Conservation (phyloP, 106 monocot genomes). For the Allium sativum region DNA sequence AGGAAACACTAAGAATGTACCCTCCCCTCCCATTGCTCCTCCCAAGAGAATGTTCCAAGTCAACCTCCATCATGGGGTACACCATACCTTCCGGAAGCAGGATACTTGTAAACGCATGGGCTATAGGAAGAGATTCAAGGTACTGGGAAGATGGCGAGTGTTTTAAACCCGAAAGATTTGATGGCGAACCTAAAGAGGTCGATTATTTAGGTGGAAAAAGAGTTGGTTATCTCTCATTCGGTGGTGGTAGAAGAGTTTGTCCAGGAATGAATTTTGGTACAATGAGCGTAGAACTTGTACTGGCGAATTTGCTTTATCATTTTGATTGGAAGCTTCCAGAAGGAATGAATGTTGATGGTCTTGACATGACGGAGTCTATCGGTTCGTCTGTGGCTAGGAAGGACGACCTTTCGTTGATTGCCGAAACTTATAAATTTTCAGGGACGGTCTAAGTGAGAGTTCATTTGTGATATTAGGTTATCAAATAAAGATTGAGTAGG, state of each 20-base stretch:
- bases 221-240: constrained; percentile 4
- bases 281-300: neutral
- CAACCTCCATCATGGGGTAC: constrained; percentile 3
- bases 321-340: constrained; percentile 7
- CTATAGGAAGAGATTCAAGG: constrained; percentile 4
- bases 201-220: neutral
- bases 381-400: neutral
- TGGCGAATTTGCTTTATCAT: constrained; percentile 1
- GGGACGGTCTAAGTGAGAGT: no score
- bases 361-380: constrained; percentile 6
- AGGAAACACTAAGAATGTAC: neutral
- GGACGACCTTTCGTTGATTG: neutral
- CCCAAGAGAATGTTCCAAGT: neutral
- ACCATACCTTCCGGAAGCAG: neutral
- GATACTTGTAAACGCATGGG: constrained; percentile 10
- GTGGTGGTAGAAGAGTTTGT: constrained; percentile 10
- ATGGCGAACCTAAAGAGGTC: neutral
- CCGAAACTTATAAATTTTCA: neutral
- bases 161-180: constrained; percentile 6
- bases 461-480: no score
- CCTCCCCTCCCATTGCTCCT: neutral
- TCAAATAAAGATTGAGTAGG: no score
- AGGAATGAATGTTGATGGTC: neutral
- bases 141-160: constrained; percentile 3
- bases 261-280: constrained; percentile 1